Evolutionary conservation across 768 basidiomycete species (phyloP), one percentile per base, ranked within the genome.

Genomic region (Amanita pallidorosea): DNA sequence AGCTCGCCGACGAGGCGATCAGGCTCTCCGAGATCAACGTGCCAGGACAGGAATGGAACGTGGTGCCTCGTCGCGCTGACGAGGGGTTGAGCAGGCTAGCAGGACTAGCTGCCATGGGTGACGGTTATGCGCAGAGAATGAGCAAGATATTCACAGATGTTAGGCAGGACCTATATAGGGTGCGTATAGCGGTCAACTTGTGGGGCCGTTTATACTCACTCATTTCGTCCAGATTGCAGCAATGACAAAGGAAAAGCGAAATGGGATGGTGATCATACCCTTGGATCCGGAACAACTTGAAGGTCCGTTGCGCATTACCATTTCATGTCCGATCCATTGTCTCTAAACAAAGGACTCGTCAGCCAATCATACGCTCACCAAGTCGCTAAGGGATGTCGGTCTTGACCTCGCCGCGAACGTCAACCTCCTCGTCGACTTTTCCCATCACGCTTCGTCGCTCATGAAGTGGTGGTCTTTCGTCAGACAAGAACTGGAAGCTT

Each of bases 141-240:
- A 55, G 49, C 23, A 53, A 57, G 7, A 58, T 61, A 0, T 67
- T 70, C 46, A 61, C 58, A 36, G 63, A 65, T 31, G 61, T 65
- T n/a, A 56, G 61, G 40, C 70, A 71, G 55, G 65, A 68, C 33
- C 55, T 69, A 9, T 70, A 66, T 53, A 67, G 65, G 59, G 70
- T 69, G n/a, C 18, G 59, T 47, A 5, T 44, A 42, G n/a, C 27
- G 6, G 17, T 17, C 2, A 36, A 15, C 31, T 42, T 5, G 13
- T 5, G 17, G 38, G 18, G 7, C n/a, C 37, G 44, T 35, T 35
- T 2, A 27, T 13, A 36, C 20, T 45, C 43, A 29, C 23, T 29
- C 18, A 25, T 52, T 33, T 25, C 49, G 41, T 35, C 38, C 45
- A 71, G 70, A 66, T 71, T 47, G 67, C 69, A 23, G 69, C 70